These are phyloP conservation scores for Entomortierella lignicola DNA, from an alignment of 192 early-diverging fungal genomes.

Conservation along the genomic window DNA sequence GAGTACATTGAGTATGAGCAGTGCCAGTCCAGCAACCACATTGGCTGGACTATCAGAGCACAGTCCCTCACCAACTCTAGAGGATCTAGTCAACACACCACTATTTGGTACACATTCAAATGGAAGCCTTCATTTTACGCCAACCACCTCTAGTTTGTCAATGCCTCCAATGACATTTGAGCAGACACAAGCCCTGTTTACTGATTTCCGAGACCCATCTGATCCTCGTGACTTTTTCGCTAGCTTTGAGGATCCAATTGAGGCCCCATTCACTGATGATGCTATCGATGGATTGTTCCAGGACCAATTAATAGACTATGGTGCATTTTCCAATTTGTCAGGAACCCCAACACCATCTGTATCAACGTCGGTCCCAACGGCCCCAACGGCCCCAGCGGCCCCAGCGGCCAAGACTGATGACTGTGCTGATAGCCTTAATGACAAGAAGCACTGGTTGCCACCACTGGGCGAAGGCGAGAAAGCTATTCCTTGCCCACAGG, in stretches of 20 bases:
- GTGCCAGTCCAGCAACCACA: constrained; percentile 25
- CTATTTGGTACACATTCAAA: constrained; percentile 16
- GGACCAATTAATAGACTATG: constrained; percentile 38
- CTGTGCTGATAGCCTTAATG: constrained; percentile 3
- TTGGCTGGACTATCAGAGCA: constrained; percentile 16
- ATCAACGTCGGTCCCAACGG: neutral
- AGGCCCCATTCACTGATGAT: constrained; percentile 1
- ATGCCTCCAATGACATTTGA: constrained; percentile 32
- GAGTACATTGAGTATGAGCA: constrained; percentile 3
- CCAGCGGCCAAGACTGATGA: too few relatives aligned
- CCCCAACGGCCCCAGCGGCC: neutral
- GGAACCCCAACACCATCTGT: constrained; percentile 4
- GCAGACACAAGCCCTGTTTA: constrained; percentile 45
- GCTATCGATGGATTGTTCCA: constrained; percentile 26
- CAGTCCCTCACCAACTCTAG: constrained; percentile 29
- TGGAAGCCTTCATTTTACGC: constrained; percentile 3
- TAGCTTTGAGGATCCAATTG: constrained; percentile 28
- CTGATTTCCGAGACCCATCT: constrained; percentile 47
- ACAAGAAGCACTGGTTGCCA: constrained; percentile 10
- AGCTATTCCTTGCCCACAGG: constrained; percentile 57
- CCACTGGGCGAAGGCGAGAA: constrained; percentile 35
- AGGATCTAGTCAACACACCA: constrained; percentile 33
- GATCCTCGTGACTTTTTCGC: constrained; percentile 28
- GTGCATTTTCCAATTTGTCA: constrained; percentile 18
- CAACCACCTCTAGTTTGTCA: constrained; percentile 2